A percentile compares a stretch with the other conserved stretches of the same genome.
Conservation (phyloP, 768 basidiomycete species). For the Tricholoma sp. region DNA sequence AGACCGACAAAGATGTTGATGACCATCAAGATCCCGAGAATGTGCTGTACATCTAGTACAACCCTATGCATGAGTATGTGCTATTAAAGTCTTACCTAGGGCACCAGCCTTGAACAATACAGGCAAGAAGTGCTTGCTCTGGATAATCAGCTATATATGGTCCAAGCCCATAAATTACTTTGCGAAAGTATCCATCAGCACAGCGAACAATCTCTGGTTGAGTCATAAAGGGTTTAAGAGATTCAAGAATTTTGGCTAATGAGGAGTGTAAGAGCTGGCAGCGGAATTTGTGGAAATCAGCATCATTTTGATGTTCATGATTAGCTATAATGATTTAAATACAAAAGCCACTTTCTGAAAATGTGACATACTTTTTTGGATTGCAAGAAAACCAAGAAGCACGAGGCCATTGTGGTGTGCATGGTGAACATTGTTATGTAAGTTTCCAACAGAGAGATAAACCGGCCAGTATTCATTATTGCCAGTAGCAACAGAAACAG, state of each 20-base stretch:
- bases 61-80: background rate
- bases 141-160: conserved; percentile 29
- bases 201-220: conserved; percentile 19
- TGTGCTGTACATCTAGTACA: conserved; percentile 1
- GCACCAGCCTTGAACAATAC: conserved; percentile 31
- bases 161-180: conserved; percentile 17
- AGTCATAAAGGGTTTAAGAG: conserved; percentile 22
- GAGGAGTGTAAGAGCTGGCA: conserved; percentile 28
- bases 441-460: conserved; percentile 14
- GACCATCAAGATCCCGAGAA: background rate
- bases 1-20: background rate
- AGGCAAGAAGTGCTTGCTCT: conserved; percentile 26
- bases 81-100: background rate
- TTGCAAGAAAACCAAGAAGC: conserved; percentile 6
- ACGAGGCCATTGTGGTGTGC: conserved; percentile 4
- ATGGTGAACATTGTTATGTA: conserved; percentile 9
- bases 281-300: conserved; percentile 21
- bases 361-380: conserved; percentile 3
- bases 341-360: no score
- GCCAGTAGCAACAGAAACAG: conserved; percentile 22
- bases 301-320: conserved; percentile 8
- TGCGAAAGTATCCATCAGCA: conserved; percentile 24
- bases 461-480: conserved; percentile 17
- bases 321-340: conserved; percentile 9
- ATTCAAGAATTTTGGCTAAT: conserved; percentile 16